Percentiles rank a stretch among this genome's conserved stretches.
phyloP scores from a whole-genome alignment of 495 filamentous ascomycete genomes.

The Hyaloscypha variabilis region DNA sequence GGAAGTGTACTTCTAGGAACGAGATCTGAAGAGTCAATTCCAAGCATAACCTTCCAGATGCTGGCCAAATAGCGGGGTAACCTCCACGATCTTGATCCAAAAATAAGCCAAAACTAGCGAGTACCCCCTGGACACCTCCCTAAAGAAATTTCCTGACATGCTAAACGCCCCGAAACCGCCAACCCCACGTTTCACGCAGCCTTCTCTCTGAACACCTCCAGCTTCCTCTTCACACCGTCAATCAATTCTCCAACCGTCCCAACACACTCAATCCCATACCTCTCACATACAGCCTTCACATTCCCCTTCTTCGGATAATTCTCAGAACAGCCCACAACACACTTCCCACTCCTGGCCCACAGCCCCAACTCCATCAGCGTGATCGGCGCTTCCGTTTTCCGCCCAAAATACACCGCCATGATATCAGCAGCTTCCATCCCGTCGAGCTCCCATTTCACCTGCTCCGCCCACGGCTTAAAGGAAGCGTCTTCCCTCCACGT shows the following conservation, averaged over 20 bases:
- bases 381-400: slow-evolving; percentile 46
- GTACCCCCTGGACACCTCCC: neutral
- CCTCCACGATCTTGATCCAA: neutral
- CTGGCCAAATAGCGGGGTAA: too few relatives aligned
- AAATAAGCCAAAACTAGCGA: neutral
- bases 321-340: slow-evolving; percentile 51
- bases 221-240: slow-evolving; percentile 20
- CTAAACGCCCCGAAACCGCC: neutral
- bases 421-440: slow-evolving; percentile 53
- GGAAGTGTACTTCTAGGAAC: too few relatives aligned
- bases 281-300: slow-evolving; percentile 54
- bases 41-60: too few relatives aligned
- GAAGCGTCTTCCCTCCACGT: slow-evolving; percentile 49
- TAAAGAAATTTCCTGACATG: neutral
- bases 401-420: slow-evolving; percentile 58
- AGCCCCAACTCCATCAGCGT: slow-evolving; percentile 57
- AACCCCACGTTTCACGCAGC: neutral
- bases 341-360: slow-evolving; percentile 44
- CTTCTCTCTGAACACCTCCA: neutral
- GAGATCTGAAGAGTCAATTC: too few relatives aligned
- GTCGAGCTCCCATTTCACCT: slow-evolving; percentile 63
- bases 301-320: slow-evolving; percentile 60
- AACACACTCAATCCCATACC: slow-evolving; percentile 34
- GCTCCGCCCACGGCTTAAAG: slow-evolving; percentile 47
- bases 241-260: slow-evolving; percentile 34